Conservation (phyloP, 371 early-diverging fungal species). For the Mucor circinelloides region DNA sequence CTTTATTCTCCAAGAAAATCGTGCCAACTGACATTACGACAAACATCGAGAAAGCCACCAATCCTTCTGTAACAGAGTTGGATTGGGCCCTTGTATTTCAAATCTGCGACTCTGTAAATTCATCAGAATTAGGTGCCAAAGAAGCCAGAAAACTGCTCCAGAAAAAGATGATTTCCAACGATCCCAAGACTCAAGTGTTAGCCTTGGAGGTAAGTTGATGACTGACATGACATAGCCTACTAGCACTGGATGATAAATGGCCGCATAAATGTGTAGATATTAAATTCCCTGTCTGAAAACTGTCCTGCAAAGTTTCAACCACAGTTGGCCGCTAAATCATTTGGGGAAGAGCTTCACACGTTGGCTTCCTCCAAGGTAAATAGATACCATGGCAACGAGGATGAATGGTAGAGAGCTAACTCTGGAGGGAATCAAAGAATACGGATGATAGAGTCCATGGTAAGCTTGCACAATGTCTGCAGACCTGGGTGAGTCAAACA, state of each 20-base stretch:
- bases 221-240: background rate
- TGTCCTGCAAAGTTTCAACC: constrained; percentile 34
- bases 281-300: constrained; percentile 50
- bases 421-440: constrained; percentile 7
- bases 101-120: constrained; percentile 45
- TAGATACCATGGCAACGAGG: background rate
- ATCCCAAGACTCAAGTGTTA: constrained; percentile 38
- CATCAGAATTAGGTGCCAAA: constrained; percentile 47
- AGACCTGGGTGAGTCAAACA: constrained; percentile 37
- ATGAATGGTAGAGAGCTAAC: background rate
- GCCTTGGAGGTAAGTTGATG: constrained; percentile 37
- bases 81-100: constrained; percentile 51
- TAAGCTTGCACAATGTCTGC: constrained; percentile 40
- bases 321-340: constrained; percentile 46
- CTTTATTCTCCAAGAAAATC: constrained; percentile 49
- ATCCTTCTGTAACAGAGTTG: constrained; percentile 28
- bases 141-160: constrained; percentile 55
- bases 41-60: constrained; percentile 36
- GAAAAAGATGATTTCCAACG: constrained; percentile 43
- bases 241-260: background rate
- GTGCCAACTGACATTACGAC: constrained; percentile 44
- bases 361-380: constrained; percentile 38
- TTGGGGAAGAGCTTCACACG: constrained; percentile 41
- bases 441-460: constrained; percentile 41
- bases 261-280: constrained; percentile 23